Conservation (phyloP, 495 filamentous ascomycete species). For the Trypethelium eluteriae region DNA sequence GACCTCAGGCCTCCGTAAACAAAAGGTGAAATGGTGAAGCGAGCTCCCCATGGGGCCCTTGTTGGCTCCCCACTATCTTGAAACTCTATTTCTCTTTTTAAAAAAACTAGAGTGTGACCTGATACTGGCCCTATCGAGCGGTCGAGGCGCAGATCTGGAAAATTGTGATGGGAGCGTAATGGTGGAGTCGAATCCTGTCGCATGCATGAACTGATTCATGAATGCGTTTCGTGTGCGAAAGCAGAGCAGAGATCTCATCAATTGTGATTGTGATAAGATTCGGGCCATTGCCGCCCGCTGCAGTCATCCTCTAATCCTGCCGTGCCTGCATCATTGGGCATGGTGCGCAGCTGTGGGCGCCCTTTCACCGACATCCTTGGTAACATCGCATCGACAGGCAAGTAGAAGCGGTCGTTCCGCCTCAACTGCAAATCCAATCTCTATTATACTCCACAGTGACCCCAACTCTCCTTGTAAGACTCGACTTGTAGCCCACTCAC, state of each 20-base stretch:
- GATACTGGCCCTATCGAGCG: too few relatives aligned
- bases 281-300: not conserved
- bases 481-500: too few relatives aligned
- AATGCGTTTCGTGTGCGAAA: constrained; percentile 20
- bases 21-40: not conserved
- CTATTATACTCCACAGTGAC: too few relatives aligned
- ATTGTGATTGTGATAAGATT: constrained; percentile 30
- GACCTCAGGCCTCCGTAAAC: not conserved
- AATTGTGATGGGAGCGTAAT: not conserved
- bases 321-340: constrained; percentile 2
- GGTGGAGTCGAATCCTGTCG: not conserved
- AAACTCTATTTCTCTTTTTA: not conserved
- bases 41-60: not conserved
- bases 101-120: too few relatives aligned
- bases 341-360: not conserved
- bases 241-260: constrained; percentile 10
- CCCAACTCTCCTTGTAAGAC: too few relatives aligned
- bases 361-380: not conserved
- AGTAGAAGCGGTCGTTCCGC: too few relatives aligned
- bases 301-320: not conserved
- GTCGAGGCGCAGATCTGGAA: not conserved
- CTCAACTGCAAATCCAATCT: too few relatives aligned
- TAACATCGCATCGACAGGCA: not conserved
- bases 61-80: not conserved
- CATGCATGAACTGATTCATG: constrained; percentile 23